A percentile compares a stretch with the other conserved stretches of the same genome.
Conservation (phyloP, 768 basidiomycete species). For the Hypsizygus marmoreus region DNA sequence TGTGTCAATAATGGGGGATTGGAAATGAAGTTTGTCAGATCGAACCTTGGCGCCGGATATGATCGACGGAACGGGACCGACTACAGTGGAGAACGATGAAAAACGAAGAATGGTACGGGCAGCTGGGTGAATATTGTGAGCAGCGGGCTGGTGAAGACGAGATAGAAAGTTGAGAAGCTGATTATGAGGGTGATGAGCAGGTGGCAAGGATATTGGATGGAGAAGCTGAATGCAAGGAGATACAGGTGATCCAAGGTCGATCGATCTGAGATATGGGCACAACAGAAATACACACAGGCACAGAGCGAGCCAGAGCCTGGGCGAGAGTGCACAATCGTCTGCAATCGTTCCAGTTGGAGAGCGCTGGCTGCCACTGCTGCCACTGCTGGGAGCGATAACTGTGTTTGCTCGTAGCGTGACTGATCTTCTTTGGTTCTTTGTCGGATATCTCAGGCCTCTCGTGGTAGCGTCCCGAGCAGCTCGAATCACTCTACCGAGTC, state of each 20-base stretch:
- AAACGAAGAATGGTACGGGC: neutral
- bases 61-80: constrained; percentile 23
- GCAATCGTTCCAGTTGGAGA: no score
- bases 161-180: no score
- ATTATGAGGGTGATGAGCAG: neutral
- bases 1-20: constrained; percentile 16
- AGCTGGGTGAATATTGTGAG: neutral
- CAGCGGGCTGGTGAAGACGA: no score
- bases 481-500: constrained; percentile 2
- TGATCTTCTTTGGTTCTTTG: no score
- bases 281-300: constrained; percentile 14
- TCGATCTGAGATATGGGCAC: constrained; percentile 22
- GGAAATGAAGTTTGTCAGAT: constrained; percentile 19
- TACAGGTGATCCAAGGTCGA: constrained; percentile 19
- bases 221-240: constrained; percentile 14
- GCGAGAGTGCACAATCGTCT: no score
- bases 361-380: no score
- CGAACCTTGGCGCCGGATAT: constrained; percentile 25
- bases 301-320: no score
- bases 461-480: neutral
- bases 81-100: neutral
- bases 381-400: no score
- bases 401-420: no score
- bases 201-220: constrained; percentile 4
- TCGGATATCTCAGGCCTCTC: no score